Evolutionary conservation across 768 basidiomycete genomes (phyloP).

Genomic region (Rhizopogon vulgaris): DNA sequence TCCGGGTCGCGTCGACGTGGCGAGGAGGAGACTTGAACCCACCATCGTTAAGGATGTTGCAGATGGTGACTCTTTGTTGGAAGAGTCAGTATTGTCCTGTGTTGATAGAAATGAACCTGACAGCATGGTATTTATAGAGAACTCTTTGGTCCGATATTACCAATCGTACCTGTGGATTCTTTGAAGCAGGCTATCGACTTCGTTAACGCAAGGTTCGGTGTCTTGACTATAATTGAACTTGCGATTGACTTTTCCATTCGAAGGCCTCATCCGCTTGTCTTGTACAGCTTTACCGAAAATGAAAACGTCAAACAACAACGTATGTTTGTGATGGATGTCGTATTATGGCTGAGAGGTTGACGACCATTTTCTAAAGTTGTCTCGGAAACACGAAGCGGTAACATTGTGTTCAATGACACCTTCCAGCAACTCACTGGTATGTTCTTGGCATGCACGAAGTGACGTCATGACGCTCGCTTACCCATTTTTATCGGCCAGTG

Average conservation of each 20-base stretch:
- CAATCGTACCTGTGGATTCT: conserved; percentile 52
- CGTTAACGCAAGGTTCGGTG: conserved; percentile 43
- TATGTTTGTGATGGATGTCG: conserved; percentile 15
- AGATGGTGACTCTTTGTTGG: conserved; percentile 51
- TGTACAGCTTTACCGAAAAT: conserved; percentile 60
- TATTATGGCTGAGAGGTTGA: background rate
- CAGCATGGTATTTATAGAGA: conserved; percentile 37
- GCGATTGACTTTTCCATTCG: background rate
- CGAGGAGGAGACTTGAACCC: conserved; percentile 45
- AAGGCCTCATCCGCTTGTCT: conserved; percentile 53
- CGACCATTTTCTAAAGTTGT: conserved; percentile 34
- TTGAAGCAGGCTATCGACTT: conserved; percentile 52
- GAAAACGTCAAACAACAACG: conserved; percentile 32
- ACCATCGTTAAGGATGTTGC: conserved; percentile 53
- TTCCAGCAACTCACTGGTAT: conserved; percentile 47
- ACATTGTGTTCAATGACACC: conserved; percentile 53
- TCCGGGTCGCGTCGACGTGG: conserved; percentile 29
- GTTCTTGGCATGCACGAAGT: conserved; percentile 8
- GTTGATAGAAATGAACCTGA: background rate
- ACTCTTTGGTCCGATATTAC: conserved; percentile 67
- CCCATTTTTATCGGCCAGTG: conserved; percentile 17
- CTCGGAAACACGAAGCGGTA: conserved; percentile 50
- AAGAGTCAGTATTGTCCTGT: conserved; percentile 36
- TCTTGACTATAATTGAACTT: background rate
- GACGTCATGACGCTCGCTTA: conserved; percentile 8